Percentiles rank a stretch among this genome's conserved stretches.
Conservation (phyloP, 2,329 filamentous ascomycete species). For the Ceratocystis ficicola region DNA sequence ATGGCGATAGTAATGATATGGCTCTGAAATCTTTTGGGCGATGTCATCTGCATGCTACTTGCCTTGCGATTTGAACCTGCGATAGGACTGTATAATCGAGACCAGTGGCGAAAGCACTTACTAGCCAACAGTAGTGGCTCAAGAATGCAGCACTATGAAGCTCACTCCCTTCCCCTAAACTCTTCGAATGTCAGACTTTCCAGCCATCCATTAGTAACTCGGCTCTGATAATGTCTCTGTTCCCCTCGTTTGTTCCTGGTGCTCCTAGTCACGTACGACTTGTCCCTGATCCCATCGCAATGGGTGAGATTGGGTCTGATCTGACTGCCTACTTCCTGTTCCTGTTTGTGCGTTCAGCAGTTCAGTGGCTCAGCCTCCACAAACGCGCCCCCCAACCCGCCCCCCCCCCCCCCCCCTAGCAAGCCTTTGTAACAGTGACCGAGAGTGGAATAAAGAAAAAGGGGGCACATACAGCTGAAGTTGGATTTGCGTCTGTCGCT, state of each 20-base stretch:
- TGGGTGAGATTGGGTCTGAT: background rate
- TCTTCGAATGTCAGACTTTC: background rate
- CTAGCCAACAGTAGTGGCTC: background rate
- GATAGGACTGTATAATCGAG: background rate
- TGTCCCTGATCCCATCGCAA: background rate
- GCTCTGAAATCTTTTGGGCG: background rate
- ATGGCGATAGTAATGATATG: background rate
- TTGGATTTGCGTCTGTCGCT: background rate
- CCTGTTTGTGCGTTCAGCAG: background rate
- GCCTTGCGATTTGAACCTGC: background rate
- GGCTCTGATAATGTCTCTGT: background rate
- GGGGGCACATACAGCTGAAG: background rate
- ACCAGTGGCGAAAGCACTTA: background rate
- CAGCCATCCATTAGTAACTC: background rate
- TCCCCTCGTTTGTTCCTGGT: slow-evolving; percentile 4
- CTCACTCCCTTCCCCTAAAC: background rate
- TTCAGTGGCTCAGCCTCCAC: background rate
- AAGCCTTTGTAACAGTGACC: background rate
- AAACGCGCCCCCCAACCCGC: background rate
- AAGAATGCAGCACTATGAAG: background rate
- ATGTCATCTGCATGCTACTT: background rate
- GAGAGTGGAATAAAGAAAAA: background rate
- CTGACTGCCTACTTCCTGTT: background rate
- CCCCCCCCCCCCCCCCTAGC: background rate
- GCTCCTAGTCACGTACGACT: background rate